Percentiles rank a stretch among this genome's conserved stretches.
Evolutionary conservation across 495 filamentous ascomycete species (phyloP).

Genomic region (Oleoguttula mirabilis): DNA sequence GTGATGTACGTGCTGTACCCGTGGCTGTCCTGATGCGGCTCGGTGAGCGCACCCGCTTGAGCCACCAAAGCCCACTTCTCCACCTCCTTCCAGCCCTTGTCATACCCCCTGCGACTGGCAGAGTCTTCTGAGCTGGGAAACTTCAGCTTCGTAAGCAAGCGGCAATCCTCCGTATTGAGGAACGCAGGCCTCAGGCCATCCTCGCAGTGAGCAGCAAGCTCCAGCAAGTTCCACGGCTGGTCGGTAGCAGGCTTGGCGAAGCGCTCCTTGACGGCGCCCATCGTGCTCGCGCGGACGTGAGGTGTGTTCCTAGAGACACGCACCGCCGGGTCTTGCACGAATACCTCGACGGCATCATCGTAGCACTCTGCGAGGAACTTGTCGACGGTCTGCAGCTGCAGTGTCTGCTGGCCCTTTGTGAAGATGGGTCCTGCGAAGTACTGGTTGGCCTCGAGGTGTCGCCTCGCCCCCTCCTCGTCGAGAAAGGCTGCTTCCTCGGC

Average conservation of each 20-base stretch:
- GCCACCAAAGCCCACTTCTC: conserved; percentile 20
- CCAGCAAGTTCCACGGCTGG: conserved; percentile 18
- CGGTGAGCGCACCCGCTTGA: conserved; percentile 18
- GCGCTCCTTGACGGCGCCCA: conserved; percentile 13
- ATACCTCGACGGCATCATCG: conserved; percentile 9
- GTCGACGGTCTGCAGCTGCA: background rate
- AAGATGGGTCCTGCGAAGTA: conserved; percentile 15
- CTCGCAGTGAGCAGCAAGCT: conserved; percentile 15
- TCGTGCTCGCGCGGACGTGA: conserved; percentile 5
- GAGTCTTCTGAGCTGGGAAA: conserved; percentile 5
- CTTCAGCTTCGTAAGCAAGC: conserved; percentile 16
- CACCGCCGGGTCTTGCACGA: conserved; percentile 13
- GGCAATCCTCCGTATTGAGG: conserved; percentile 15
- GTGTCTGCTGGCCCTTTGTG: conserved; percentile 8
- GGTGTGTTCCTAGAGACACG: background rate
- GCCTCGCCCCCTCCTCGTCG: conserved; percentile 1
- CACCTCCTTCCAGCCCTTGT: conserved; percentile 15
- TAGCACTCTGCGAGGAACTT: conserved; percentile 15
- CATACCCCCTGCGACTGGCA: conserved; percentile 9
- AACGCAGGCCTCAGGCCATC: conserved; percentile 14
- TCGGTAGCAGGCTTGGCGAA: conserved; percentile 4
- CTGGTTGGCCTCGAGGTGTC: background rate
- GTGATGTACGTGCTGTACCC: conserved; percentile 25
- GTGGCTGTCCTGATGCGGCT: conserved; percentile 21
- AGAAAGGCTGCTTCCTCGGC: conserved; percentile 2